A percentile compares a stretch with the other conserved stretches of the same genome.
Evolutionary conservation across 1,139 yeast genomes (phyloP).

Genomic region (Eremothecium sinecaudum): DNA sequence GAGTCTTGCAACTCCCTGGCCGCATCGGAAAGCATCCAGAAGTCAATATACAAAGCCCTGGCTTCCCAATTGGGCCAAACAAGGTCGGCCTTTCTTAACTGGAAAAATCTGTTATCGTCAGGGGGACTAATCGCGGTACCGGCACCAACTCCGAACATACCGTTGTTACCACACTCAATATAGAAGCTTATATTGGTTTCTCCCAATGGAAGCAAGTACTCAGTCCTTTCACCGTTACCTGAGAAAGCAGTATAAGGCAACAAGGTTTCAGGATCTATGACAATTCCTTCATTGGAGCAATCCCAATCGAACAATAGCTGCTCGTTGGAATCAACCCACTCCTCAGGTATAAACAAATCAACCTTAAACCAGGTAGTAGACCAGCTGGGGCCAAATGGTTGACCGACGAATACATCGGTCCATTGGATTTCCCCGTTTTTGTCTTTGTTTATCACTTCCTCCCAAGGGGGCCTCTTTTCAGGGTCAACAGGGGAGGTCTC

Average conservation of each 20-base stretch:
- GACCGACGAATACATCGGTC: slow-evolving; percentile 53
- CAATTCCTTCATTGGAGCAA: slow-evolving; percentile 74
- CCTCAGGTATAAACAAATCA: slow-evolving; percentile 48
- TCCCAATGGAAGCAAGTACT: slow-evolving; percentile 55
- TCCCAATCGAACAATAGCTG: slow-evolving; percentile 76
- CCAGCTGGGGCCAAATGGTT: slow-evolving; percentile 92
- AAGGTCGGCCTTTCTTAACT: slow-evolving; percentile 60
- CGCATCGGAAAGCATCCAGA: slow-evolving; percentile 83
- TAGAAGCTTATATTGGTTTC: slow-evolving; percentile 42
- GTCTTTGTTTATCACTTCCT: slow-evolving; percentile 45
- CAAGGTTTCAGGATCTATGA: slow-evolving; percentile 54
- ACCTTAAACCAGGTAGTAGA: slow-evolving; percentile 90
- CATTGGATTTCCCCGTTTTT: slow-evolving; percentile 31
- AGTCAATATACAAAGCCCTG: slow-evolving; percentile 66
- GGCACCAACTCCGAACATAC: slow-evolving; percentile 80
- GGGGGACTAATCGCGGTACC: slow-evolving; percentile 52
- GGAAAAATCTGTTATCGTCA: slow-evolving; percentile 58
- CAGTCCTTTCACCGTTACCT: slow-evolving; percentile 73
- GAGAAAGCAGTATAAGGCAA: slow-evolving; percentile 74
- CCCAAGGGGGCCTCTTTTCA: slow-evolving; percentile 59
- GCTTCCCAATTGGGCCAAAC: slow-evolving; percentile 78
- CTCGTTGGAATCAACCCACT: slow-evolving; percentile 42
- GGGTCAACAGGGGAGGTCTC: slow-evolving; percentile 30
- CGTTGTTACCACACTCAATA: slow-evolving; percentile 86
- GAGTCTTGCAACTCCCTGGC: slow-evolving; percentile 74